Conservation (phyloP, 148 eudicot species). For the Polygonum maritimum region DNA sequence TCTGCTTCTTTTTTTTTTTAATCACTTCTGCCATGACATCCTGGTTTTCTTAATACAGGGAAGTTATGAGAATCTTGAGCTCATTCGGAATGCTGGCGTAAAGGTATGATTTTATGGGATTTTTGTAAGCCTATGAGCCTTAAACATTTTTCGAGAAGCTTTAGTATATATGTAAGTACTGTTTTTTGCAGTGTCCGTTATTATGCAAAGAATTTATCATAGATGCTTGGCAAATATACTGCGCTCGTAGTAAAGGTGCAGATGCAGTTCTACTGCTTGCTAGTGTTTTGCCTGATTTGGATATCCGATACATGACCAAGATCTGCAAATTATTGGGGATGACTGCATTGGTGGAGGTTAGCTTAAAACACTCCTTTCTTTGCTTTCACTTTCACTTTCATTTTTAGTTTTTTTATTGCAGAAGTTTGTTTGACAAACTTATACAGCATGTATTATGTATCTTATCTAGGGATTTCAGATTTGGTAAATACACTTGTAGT, state of each 20-base stretch:
- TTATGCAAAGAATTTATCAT: constrained; percentile 90
- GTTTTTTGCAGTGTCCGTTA: constrained; percentile 73
- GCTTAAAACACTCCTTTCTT: neutral
- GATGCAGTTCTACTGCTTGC: constrained; percentile 94
- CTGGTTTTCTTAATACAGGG: constrained; percentile 39
- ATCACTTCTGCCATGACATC: neutral
- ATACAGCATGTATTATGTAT: neutral
- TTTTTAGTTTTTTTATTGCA: neutral
- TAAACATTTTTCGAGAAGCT: neutral
- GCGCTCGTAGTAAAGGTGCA: constrained; percentile 89
- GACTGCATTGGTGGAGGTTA: constrained; percentile 79
- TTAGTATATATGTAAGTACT: neutral
- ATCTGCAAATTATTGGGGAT: constrained; percentile 80
- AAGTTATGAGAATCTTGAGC: constrained; percentile 83
- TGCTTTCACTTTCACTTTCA: neutral
- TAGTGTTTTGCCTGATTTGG: constrained; percentile 65
- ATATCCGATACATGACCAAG: constrained; percentile 72
- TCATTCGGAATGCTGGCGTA: constrained; percentile 80
- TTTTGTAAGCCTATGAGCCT: neutral
- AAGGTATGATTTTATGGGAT: constrained; percentile 32
- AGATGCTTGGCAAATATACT: constrained; percentile 95
- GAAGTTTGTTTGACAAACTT: neutral
- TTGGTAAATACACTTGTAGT: neutral
- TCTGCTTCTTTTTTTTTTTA: neutral
- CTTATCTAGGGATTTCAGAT: neutral